Base-by-base conservation (phyloP, 257 asterid species). In the Solanum sejunctum region DNA sequence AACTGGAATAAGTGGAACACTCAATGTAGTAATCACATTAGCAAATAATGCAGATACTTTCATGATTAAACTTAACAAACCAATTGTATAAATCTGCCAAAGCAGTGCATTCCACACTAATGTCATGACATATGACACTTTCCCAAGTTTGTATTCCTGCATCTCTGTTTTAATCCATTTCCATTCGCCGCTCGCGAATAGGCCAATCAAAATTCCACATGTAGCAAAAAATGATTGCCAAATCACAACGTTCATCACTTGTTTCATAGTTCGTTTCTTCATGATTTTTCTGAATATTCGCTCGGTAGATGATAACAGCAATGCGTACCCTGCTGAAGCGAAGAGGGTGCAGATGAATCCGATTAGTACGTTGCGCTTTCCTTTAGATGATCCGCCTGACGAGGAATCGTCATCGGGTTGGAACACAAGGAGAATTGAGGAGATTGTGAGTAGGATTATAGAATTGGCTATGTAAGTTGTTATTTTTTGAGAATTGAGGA, bases 1-100 rank as follows among this genome's bases (percentile, higher is more conserved):
- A 66, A 91, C 88, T 20, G 98, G 98, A 20, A 91, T 91, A 55
- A 91, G 71, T 1, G 98, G 97, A 88, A 94, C 82, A 17, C 93
- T 89, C 1, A 94, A 51, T 9, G 93, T 89, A 56, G 94, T 88
- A 63, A 94, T 92, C 18, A 93, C 96, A 85, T 92, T 92, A 6
- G 98, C 91, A 49, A 94, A 93, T 88, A 93, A 72, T 0, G 97
- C 89, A 7, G 97, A 93, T 9, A 86, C 81, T 69, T 86, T 88
- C 28, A 91, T 32, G 57, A 91, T 83, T 82, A 91, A 56, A 9
- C 86, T 87, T 41, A 89, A 67, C 80, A 89, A 52, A 15, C 93
- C 93, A 12, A 91, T 36, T 11, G 84, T 69, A 39, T 84, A 88
- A 4, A 87, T 89, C 75, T 88, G 92, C 92, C 95, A 90, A 20